Base-by-base conservation (phyloP, 2,329 filamentous ascomycete genomes). In the Apiospora kogelbergensis region DNA sequence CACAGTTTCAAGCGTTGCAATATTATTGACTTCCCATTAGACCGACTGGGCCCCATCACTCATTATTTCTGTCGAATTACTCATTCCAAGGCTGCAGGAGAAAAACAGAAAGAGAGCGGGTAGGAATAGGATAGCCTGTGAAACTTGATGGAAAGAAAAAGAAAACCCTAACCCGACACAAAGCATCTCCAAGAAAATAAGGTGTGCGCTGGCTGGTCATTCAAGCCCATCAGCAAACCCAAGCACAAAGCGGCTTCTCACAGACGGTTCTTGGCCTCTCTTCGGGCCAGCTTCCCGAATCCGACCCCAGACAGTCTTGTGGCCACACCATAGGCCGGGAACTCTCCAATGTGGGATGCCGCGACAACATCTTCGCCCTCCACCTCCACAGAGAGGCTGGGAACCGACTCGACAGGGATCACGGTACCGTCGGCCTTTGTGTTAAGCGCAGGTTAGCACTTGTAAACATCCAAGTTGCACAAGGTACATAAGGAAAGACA, bases 331-430 rank as follows among this genome's bases (percentile, higher is more conserved):
- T 68, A 67, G 13, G 15, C 64, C n/a, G 69, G 69, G 41, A 70
- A 66, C 42, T 70, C 48, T 10, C 67, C 63, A 24, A 48, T 41
- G 41, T 9, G 22, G 7, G 48, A 64, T 1, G 67, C 41, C 13
- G 64, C 37, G 41, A 42, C 22, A 22, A 70, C 69, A 26, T 68
- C 69, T 33, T 65, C 67, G 44, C 60, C 48, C 5, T 68, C n/a
- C 2, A 70, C 44, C 15, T 70, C 57, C 6, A 68, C 45, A 20
- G 33, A 45, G 10, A 70, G 69, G 53, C 69, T 70, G 33, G 67
- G 67, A n/a, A 70, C 65, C 13, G 60, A 67, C 0, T 70, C 64
- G 17, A 57, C 9, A 11, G 69, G 65, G 17, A 68, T 65, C 15
- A 44, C 10, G 22, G 64, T 63, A 13, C 67, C 67, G 26, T 70